phyloP scores from a whole-genome alignment of 208 protist genomes.

The Lotmaria passim region DNA sequence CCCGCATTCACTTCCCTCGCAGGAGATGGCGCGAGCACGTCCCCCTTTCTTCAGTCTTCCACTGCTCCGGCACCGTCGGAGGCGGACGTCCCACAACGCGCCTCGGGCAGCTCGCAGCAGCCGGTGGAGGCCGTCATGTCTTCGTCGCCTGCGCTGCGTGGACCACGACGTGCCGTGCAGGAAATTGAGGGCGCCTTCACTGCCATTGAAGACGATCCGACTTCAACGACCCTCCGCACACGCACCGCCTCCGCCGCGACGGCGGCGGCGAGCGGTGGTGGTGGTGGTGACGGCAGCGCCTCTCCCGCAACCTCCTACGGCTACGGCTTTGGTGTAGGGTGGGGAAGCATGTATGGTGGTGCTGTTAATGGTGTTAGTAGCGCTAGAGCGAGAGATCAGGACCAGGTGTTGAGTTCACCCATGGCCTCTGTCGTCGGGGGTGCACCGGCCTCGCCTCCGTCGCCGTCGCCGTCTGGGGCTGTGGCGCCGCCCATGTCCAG shows the following conservation, averaged over 20 bases:
- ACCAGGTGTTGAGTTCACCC: too few relatives aligned
- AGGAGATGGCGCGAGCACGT: too few relatives aligned
- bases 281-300: neutral
- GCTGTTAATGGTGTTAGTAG: neutral
- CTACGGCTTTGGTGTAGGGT: slow-evolving; percentile 7
- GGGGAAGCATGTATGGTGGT: neutral
- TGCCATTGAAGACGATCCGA: slow-evolving; percentile 23
- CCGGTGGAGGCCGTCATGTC: neutral
- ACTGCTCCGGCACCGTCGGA: neutral
- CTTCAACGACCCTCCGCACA: slow-evolving; percentile 4
- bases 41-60: too few relatives aligned
- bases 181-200: slow-evolving; percentile 35
- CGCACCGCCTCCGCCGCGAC: neutral
- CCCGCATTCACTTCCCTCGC: too few relatives aligned
- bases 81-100: neutral
- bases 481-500: slow-evolving; percentile 32
- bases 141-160: neutral
- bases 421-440: too few relatives aligned
- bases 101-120: neutral
- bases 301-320: neutral
- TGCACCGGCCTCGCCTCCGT: slow-evolving; percentile 2
- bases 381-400: neutral
- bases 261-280: neutral
- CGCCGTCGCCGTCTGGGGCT: too few relatives aligned
- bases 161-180: slow-evolving; percentile 22